Evolutionary conservation across 768 basidiomycete species (phyloP).

Genomic region (Daedalea quercina): DNA sequence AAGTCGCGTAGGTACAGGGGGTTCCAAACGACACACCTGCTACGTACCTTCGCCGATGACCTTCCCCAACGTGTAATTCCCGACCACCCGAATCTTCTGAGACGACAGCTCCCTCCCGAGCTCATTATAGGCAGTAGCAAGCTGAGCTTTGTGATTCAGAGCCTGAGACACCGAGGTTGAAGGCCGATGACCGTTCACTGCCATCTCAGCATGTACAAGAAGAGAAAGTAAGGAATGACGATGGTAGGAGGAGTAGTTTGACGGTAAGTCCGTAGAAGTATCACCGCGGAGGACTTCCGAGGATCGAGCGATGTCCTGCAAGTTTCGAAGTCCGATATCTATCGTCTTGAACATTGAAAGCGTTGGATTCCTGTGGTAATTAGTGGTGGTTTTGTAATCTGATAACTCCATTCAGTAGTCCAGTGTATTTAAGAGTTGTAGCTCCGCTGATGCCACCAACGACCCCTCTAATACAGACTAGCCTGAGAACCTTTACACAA

Average conservation of each 20-base stretch:
- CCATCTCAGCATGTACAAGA: conserved; percentile 23
- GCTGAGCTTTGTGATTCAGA: conserved; percentile 76
- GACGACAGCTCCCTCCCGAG: conserved; percentile 94
- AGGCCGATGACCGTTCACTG: conserved; percentile 20
- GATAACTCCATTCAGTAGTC: too few relatives aligned
- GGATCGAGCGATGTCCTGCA: too few relatives aligned
- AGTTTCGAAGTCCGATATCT: too few relatives aligned
- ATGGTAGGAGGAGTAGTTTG: conserved; percentile 2
- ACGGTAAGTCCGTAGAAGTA: too few relatives aligned
- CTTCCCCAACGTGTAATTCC: conserved; percentile 90
- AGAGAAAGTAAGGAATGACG: conserved; percentile 17
- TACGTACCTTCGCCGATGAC: conserved; percentile 88
- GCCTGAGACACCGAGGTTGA: conserved; percentile 24
- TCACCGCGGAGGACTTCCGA: too few relatives aligned
- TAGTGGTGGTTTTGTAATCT: too few relatives aligned
- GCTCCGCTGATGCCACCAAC: too few relatives aligned
- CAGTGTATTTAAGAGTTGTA: too few relatives aligned
- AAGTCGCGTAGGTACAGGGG: neutral
- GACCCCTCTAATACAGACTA: too few relatives aligned
- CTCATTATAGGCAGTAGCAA: conserved; percentile 95
- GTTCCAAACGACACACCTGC: neutral
- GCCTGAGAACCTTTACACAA: too few relatives aligned
- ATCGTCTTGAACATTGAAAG: too few relatives aligned
- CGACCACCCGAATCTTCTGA: conserved; percentile 82
- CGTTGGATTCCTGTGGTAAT: too few relatives aligned